These are phyloP conservation scores for Colletotrichum liaoningense DNA, from an alignment of 2,329 filamentous ascomycete genomes.

Conservation along the genomic window DNA sequence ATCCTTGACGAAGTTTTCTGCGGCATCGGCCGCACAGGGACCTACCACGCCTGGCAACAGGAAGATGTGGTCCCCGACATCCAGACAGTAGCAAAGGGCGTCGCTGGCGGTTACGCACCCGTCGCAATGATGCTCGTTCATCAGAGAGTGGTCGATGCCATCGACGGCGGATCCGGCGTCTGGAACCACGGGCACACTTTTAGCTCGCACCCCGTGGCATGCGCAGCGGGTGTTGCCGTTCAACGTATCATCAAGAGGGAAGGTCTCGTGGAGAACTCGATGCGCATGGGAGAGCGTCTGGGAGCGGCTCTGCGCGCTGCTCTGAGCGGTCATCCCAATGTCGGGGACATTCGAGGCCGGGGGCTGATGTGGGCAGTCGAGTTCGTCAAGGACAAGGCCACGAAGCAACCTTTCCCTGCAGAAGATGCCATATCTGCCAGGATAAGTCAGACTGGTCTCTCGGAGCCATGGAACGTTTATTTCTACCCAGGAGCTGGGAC, in stretches of 20 bases:
- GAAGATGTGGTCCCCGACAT: conserved; percentile 63
- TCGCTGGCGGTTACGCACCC: conserved; percentile 66
- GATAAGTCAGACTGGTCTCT: background rate
- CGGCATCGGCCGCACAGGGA: conserved; percentile 71
- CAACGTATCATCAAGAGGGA: conserved; percentile 48
- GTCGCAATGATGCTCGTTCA: conserved; percentile 66
- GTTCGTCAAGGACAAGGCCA: conserved; percentile 52
- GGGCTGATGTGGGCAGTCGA: conserved; percentile 60
- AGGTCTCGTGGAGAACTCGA: conserved; percentile 56
- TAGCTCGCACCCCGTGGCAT: conserved; percentile 40
- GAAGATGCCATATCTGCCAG: conserved; percentile 34
- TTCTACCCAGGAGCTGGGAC: conserved; percentile 69
- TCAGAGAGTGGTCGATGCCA: conserved; percentile 59
- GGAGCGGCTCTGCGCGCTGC: conserved; percentile 39
- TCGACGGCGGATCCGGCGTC: conserved; percentile 56
- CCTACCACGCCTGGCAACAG: conserved; percentile 72
- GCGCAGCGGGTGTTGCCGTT: conserved; percentile 42
- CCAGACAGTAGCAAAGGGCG: conserved; percentile 67
- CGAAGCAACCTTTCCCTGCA: conserved; percentile 50
- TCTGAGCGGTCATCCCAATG: conserved; percentile 45
- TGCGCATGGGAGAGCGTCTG: conserved; percentile 42
- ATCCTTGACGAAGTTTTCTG: conserved; percentile 75
- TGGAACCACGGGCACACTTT: conserved; percentile 40
- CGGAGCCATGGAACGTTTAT: background rate
- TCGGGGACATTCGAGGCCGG: conserved; percentile 52